Percentiles rank a stretch among this genome's conserved stretches.
These are phyloP conservation scores for Ensete ventricosum DNA, from an alignment of 176 grass and related monocot genomes.

Conservation along the genomic window DNA sequence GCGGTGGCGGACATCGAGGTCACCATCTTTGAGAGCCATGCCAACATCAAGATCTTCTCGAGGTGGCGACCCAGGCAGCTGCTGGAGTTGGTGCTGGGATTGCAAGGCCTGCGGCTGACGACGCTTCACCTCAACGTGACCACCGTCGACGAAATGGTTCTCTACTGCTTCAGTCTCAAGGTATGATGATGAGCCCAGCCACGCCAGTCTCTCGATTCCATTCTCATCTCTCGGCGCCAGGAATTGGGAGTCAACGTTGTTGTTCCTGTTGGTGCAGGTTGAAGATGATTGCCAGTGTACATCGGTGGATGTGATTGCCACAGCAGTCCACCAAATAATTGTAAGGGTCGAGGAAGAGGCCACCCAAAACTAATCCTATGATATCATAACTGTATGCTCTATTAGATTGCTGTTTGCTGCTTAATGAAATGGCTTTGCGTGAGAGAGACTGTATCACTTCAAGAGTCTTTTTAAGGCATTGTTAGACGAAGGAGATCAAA, in stretches of 20 bases:
- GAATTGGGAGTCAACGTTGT: too few species aligned
- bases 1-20: slow-evolving; percentile 47
- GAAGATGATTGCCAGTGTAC: slow-evolving; percentile 11
- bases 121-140: slow-evolving; percentile 33
- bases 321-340: slow-evolving; percentile 16
- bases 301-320: slow-evolving; percentile 9
- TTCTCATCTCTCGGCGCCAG: too few species aligned
- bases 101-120: slow-evolving; percentile 27
- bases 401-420: not conserved
- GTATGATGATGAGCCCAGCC: not conserved
- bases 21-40: slow-evolving; percentile 63
- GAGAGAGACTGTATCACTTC: not conserved
- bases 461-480: not conserved
- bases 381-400: not conserved
- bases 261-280: not conserved
- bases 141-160: slow-evolving; percentile 25
- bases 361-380: not conserved
- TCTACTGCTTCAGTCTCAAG: slow-evolving; percentile 42
- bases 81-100: slow-evolving; percentile 35
- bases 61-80: slow-evolving; percentile 44
- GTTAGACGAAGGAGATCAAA: not conserved
- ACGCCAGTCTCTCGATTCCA: too few species aligned
- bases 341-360: not conserved
- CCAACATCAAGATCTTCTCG: slow-evolving; percentile 29
- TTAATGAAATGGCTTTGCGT: not conserved